These are phyloP conservation scores for Fusarium verticillioides DNA, from an alignment of 2,329 filamentous ascomycete species.

Conservation along the genomic window DNA sequence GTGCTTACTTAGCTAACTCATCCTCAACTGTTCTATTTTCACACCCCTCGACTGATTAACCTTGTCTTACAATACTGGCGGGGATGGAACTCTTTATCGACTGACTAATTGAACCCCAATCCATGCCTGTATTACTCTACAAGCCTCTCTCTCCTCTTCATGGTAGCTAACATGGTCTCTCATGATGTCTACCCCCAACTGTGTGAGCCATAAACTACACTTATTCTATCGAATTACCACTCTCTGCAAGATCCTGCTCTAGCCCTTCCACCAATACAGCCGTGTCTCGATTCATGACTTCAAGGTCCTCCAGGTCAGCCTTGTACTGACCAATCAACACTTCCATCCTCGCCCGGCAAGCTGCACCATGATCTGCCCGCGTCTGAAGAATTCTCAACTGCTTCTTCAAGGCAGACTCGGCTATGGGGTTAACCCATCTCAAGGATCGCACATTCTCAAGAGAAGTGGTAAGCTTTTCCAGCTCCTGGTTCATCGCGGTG, in stretches of 20 bases:
- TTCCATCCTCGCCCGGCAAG: neutral
- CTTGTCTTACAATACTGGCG: no score
- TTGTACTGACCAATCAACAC: neutral
- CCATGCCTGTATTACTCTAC: no score
- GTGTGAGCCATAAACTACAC: accelerated
- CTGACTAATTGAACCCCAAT: no score
- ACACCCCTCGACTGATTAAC: no score
- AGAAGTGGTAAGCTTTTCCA: neutral
- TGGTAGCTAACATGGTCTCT: neutral
- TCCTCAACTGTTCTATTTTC: no score
- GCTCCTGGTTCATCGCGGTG: neutral
- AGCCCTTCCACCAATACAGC: neutral
- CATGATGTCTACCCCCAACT: accelerated
- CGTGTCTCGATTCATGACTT: neutral
- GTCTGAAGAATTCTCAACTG: neutral
- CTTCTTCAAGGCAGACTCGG: neutral
- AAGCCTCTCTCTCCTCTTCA: neutral
- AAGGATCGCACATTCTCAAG: neutral
- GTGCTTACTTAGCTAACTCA: no score
- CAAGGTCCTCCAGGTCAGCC: neutral
- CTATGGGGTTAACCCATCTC: neutral
- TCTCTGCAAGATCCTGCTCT: neutral
- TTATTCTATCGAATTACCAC: accelerated
- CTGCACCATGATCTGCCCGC: neutral
- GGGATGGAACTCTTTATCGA: no score